Percentiles rank a stretch among this genome's conserved stretches.
Conservation (phyloP, 768 basidiomycete species). For the Roridomyces roridus region DNA sequence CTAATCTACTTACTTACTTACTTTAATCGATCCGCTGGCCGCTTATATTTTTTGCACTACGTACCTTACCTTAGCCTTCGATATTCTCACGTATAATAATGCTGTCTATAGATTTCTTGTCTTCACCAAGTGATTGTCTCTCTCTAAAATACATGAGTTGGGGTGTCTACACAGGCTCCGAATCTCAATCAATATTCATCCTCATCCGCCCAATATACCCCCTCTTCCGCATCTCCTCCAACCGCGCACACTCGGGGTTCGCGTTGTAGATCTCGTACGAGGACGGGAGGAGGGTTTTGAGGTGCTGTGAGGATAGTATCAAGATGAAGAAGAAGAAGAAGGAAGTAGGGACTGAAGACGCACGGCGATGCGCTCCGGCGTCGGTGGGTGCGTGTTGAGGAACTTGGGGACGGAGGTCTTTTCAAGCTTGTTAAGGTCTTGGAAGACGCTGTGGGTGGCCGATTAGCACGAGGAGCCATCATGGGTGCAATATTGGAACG, state of each 20-base stretch:
- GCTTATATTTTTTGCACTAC: too few species aligned
- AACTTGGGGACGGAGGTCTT: slow-evolving; percentile 54
- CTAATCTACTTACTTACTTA: too few species aligned
- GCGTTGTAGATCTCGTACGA: slow-evolving; percentile 59
- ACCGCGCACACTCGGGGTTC: slow-evolving; percentile 59
- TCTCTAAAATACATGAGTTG: too few species aligned
- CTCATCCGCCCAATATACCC: slow-evolving; percentile 4
- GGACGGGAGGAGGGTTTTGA: slow-evolving; percentile 62
- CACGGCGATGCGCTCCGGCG: slow-evolving; percentile 75
- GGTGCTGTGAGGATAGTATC: slow-evolving; percentile 38
- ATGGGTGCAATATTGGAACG: slow-evolving; percentile 26
- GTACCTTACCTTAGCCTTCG: too few species aligned
- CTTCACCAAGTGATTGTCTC: too few species aligned
- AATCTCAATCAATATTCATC: not conserved
- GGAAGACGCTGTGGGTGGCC: slow-evolving; percentile 64
- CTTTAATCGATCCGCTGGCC: too few species aligned
- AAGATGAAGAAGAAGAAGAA: not conserved
- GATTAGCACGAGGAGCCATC: not conserved
- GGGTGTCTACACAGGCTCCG: not conserved
- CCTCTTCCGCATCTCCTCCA: slow-evolving; percentile 37
- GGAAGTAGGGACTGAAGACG: slow-evolving; percentile 21
- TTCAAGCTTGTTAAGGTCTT: slow-evolving; percentile 67
- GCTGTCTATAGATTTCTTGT: too few species aligned
- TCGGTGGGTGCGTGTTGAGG: slow-evolving; percentile 82
- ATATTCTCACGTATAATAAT: too few species aligned